These are phyloP conservation scores for Vitis hybrid DNA, from an alignment of 177 flowering plant species.

Conservation along the genomic window DNA sequence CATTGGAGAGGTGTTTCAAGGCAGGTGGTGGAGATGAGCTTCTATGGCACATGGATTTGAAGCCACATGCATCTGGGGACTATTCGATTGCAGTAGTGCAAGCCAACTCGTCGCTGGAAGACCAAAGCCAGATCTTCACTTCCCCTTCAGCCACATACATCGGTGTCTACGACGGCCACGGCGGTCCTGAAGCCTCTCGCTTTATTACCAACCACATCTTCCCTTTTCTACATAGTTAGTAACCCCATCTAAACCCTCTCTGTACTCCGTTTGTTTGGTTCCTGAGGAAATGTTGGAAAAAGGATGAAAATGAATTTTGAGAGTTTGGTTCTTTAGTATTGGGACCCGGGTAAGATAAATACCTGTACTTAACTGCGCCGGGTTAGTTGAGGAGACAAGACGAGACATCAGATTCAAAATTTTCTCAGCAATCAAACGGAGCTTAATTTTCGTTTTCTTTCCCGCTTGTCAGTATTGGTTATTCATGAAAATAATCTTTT, in stretches of 20 bases:
- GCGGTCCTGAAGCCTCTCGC: constrained; percentile 60
- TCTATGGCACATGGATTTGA: constrained; percentile 43
- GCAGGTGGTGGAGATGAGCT: constrained; percentile 29
- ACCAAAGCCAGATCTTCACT: constrained; percentile 53
- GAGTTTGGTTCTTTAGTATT: too few relatives aligned
- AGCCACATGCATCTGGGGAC: constrained; percentile 43
- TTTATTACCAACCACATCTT: constrained; percentile 44
- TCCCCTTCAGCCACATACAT: constrained; percentile 52
- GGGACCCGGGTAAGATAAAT: too few relatives aligned
- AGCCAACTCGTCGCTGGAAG: constrained; percentile 50
- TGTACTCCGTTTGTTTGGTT: constrained; percentile 2
- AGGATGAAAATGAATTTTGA: background rate
- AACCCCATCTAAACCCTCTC: background rate
- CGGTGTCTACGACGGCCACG: constrained; percentile 68
- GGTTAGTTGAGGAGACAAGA: too few relatives aligned
- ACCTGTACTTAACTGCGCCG: too few relatives aligned
- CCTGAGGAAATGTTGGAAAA: background rate
- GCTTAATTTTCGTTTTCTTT: background rate
- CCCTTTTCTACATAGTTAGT: constrained; percentile 42
- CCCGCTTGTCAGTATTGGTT: too few relatives aligned
- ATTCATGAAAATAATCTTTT: background rate
- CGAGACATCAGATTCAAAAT: background rate
- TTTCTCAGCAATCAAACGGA: background rate
- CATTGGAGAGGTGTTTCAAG: constrained; percentile 33
- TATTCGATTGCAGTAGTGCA: constrained; percentile 48